These are phyloP conservation scores for Rutidosis leptorrhynchoides DNA, from an alignment of 129 eudicot genomes.

Conservation along the genomic window DNA sequence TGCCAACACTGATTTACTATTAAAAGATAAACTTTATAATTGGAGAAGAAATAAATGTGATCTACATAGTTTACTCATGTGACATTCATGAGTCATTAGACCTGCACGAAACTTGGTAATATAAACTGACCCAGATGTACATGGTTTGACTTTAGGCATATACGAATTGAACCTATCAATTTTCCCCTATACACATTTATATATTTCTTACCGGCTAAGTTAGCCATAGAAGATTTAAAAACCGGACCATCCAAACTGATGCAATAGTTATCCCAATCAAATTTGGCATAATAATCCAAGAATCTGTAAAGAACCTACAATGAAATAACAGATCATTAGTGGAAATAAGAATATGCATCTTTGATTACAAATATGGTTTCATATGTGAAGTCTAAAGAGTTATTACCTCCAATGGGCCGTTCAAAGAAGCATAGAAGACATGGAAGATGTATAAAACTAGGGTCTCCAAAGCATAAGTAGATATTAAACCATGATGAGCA, in stretches of 20 bases:
- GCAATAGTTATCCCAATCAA: conserved; percentile 89
- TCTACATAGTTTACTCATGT: neutral
- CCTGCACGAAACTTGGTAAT: neutral
- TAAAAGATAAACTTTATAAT: neutral
- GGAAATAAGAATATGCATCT: neutral
- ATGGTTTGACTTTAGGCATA: conserved; percentile 6
- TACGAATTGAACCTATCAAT: neutral
- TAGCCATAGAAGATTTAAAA: conserved; percentile 56
- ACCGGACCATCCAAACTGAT: conserved; percentile 86
- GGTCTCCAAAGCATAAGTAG: conserved; percentile 44
- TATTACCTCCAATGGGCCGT: conserved; percentile 40
- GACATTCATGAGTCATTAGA: neutral
- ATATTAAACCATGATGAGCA: conserved; percentile 42
- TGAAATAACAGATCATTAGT: neutral
- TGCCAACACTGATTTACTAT: neutral
- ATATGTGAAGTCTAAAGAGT: neutral
- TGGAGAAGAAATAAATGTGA: neutral
- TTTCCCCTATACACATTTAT: neutral
- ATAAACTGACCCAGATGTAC: neutral
- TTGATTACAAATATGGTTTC: neutral
- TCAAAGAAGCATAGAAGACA: conserved; percentile 47
- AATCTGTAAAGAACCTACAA: conserved; percentile 80
- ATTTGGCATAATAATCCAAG: conserved; percentile 75
- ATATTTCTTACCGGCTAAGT: conserved; percentile 53
- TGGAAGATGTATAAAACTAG: conserved; percentile 47